A percentile compares a stretch with the other conserved stretches of the same genome.
phyloP scores from a whole-genome alignment of 1,284 basidiomycete genomes.

The Cutaneotrichosporon curvatum region DNA sequence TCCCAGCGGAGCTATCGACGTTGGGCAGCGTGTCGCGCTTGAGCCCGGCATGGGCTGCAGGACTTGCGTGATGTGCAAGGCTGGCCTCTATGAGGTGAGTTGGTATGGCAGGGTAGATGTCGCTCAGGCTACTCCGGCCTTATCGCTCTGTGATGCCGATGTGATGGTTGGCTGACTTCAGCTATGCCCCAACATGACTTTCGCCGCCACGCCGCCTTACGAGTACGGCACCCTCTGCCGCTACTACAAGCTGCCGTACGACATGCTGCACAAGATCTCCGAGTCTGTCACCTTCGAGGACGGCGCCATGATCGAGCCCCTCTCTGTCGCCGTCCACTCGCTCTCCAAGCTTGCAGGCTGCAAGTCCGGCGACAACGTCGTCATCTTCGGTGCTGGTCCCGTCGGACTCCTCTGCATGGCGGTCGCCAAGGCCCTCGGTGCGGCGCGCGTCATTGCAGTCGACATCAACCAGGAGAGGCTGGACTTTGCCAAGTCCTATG shows the following conservation, averaged over 20 bases:
- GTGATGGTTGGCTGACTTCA: conserved; percentile 45
- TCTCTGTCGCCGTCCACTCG: conserved; percentile 84
- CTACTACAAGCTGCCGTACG: conserved; percentile 36
- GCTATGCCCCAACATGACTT: conserved; percentile 34
- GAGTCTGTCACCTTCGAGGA: conserved; percentile 47
- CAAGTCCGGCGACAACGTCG: conserved; percentile 62
- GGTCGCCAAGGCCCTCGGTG: conserved; percentile 82
- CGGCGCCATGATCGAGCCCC: conserved; percentile 72
- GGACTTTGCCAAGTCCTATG: conserved; percentile 79
- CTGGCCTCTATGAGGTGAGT: conserved; percentile 56
- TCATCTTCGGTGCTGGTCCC: conserved; percentile 78
- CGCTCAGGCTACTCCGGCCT: too few species aligned
- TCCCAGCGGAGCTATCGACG: conserved; percentile 6
- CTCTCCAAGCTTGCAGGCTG: conserved; percentile 69
- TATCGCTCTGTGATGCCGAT: too few species aligned
- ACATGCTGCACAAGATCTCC: conserved; percentile 42
- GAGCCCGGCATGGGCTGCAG: conserved; percentile 54
- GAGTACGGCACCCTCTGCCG: conserved; percentile 41
- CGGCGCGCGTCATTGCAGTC: conserved; percentile 69
- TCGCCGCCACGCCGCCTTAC: conserved; percentile 43
- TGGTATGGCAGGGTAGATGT: too few species aligned
- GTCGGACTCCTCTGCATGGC: conserved; percentile 83
- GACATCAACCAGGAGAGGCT: conserved; percentile 75
- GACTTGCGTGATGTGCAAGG: conserved; percentile 48
- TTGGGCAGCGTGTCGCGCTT: conserved; percentile 47